phyloP scores from a whole-genome alignment of 306 rosid genomes.

The Cicer bijugum region DNA sequence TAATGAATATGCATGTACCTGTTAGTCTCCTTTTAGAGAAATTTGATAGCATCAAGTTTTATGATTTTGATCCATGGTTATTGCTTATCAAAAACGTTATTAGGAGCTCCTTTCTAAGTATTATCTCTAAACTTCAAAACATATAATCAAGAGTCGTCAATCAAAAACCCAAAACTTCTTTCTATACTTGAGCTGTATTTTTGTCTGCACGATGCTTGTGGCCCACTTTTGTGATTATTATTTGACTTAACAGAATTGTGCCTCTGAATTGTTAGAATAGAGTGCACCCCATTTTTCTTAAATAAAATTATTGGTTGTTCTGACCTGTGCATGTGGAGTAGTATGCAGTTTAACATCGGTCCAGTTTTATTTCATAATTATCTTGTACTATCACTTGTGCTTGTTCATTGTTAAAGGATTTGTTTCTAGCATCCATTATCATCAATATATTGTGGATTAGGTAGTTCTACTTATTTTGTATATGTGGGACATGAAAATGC shows the following conservation, averaged over 20 bases:
- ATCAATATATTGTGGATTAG: constrained; percentile 29
- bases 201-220: constrained; percentile 25
- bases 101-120: constrained; percentile 19
- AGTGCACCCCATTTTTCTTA: constrained; percentile 27
- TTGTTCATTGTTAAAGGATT: constrained; percentile 40
- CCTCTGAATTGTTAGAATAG: constrained; percentile 33
- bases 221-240: constrained; percentile 26
- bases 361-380: constrained; percentile 34
- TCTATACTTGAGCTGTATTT: constrained; percentile 23
- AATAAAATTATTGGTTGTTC: constrained; percentile 34
- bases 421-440: constrained; percentile 37
- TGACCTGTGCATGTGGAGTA: constrained; percentile 26
- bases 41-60: constrained; percentile 16
- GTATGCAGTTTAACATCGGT: constrained; percentile 22
- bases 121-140: constrained; percentile 22
- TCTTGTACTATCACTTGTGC: constrained; percentile 28
- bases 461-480: constrained; percentile 31
- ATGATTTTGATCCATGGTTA: constrained; percentile 4
- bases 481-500: constrained; percentile 32
- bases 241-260: constrained; percentile 3
- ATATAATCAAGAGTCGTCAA: constrained; percentile 3
- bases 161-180: constrained; percentile 27
- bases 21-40: constrained; percentile 29
- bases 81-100: constrained; percentile 28
- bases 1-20: neutral